Percentiles rank a stretch among this genome's conserved stretches.
Evolutionary conservation across 306 rosid genomes (phyloP).

Genomic region (Oemleria cerasiformis): DNA sequence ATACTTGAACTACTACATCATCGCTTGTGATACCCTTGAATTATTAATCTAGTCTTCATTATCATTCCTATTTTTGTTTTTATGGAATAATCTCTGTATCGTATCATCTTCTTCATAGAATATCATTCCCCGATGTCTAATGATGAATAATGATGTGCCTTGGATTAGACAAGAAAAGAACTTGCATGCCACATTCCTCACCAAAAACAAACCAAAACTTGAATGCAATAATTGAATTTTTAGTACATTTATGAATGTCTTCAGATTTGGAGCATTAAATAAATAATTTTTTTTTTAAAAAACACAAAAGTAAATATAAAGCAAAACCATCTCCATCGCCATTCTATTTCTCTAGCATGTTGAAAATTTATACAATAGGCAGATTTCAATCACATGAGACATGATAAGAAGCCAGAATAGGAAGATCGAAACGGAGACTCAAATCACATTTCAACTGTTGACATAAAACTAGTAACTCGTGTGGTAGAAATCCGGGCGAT

Average conservation of each 20-base stretch:
- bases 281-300: too few relatives aligned
- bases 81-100: too few relatives aligned
- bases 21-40: too few relatives aligned
- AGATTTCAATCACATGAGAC: background rate
- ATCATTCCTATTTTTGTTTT: too few relatives aligned
- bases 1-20: too few relatives aligned
- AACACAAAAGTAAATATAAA: too few relatives aligned
- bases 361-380: background rate
- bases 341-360: too few relatives aligned
- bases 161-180: background rate
- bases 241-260: background rate
- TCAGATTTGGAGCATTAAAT: background rate
- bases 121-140: too few relatives aligned
- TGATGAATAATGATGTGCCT: too few relatives aligned
- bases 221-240: background rate
- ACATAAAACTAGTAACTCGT: background rate
- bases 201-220: background rate
- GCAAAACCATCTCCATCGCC: too few relatives aligned
- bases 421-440: background rate
- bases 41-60: too few relatives aligned
- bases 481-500: background rate
- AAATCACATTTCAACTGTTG: background rate
- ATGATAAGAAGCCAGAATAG: background rate
- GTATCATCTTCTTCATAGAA: too few relatives aligned
- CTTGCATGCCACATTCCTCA: background rate